These are phyloP conservation scores for Alloteropsis semialata DNA, from an alignment of 176 grass and related monocot species.

Conservation along the genomic window DNA sequence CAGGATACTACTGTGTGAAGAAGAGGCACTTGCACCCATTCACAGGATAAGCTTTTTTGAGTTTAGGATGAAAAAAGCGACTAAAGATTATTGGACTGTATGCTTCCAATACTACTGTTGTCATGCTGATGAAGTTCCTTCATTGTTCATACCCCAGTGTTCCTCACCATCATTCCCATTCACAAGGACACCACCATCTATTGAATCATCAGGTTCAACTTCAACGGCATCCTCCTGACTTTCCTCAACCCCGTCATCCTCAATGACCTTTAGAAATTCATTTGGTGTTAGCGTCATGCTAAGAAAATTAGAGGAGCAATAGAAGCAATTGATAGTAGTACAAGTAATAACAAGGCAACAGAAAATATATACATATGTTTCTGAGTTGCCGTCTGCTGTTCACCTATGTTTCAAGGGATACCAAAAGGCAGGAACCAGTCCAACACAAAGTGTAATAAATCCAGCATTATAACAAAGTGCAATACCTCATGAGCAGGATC, in stretches of 20 bases:
- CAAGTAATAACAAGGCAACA: neutral
- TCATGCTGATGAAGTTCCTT: conserved; percentile 42
- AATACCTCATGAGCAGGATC: conserved; percentile 55
- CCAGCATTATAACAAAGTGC: neutral
- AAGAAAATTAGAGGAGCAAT: neutral
- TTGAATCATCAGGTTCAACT: conserved; percentile 48
- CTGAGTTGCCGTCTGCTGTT: neutral
- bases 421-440: neutral
- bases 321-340: neutral
- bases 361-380: neutral
- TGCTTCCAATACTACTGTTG: conserved; percentile 32
- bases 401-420: neutral
- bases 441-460: neutral
- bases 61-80: neutral
- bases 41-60: neutral
- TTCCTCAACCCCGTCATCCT: conserved; percentile 18
- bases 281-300: conserved; percentile 8
- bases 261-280: conserved; percentile 21
- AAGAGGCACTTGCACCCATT: neutral
- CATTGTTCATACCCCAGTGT: conserved; percentile 68
- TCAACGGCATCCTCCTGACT: conserved; percentile 37
- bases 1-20: neutral
- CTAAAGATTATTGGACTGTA: conserved; percentile 30
- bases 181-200: conserved; percentile 51
- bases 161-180: conserved; percentile 67